These are phyloP conservation scores for Datisca glomerata DNA, from an alignment of 306 rosid species.

Conservation along the genomic window DNA sequence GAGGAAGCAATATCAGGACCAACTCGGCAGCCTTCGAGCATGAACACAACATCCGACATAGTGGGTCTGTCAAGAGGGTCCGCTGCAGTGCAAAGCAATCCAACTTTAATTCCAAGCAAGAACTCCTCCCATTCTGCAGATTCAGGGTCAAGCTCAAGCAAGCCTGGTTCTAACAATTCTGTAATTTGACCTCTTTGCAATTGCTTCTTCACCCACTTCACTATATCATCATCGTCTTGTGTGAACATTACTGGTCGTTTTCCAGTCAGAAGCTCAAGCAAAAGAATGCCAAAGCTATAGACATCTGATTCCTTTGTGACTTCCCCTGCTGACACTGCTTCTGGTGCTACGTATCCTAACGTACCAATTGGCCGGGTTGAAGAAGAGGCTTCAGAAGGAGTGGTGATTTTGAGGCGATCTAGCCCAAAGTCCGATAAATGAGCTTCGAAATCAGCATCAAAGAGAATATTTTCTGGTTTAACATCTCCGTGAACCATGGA, in stretches of 20 bases:
- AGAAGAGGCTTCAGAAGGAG: slow-evolving; percentile 51
- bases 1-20: slow-evolving; percentile 88
- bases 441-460: slow-evolving; percentile 93
- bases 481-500: slow-evolving; percentile 66
- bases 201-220: slow-evolving; percentile 91
- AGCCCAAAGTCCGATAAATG: slow-evolving; percentile 89
- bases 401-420: slow-evolving; percentile 39
- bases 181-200: slow-evolving; percentile 80
- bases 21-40: slow-evolving; percentile 96
- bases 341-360: slow-evolving; percentile 72
- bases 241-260: slow-evolving; percentile 85
- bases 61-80: slow-evolving; percentile 90
- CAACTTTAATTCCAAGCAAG: slow-evolving; percentile 83
- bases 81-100: slow-evolving; percentile 84
- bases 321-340: slow-evolving; percentile 69
- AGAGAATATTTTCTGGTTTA: slow-evolving; percentile 69
- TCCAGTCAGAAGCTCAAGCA: slow-evolving; percentile 77
- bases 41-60: slow-evolving; percentile 92
- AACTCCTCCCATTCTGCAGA: slow-evolving; percentile 98
- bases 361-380: slow-evolving; percentile 66
- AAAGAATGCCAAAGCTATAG: slow-evolving; percentile 81
- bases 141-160: slow-evolving; percentile 90
- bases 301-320: slow-evolving; percentile 77
- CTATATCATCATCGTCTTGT: slow-evolving; percentile 87
- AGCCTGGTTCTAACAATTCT: slow-evolving; percentile 75